Evolutionary conservation across 192 early-diverging fungal genomes (phyloP).

Genomic region (Coemansia sp.): DNA sequence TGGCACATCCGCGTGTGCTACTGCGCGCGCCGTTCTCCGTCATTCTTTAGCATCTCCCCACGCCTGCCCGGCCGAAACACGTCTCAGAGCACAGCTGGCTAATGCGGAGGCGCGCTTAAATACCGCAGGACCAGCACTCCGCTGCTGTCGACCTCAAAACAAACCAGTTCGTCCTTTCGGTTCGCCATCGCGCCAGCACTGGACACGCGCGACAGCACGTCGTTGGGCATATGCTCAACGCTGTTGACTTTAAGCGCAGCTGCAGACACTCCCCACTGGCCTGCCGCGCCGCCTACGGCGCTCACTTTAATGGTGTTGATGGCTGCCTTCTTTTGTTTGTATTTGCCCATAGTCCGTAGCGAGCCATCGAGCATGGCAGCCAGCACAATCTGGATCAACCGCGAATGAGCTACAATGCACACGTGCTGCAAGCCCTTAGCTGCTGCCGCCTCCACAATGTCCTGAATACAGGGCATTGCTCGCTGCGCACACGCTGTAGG

Average conservation of each 20-base stretch:
- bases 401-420: slow-evolving; percentile 36
- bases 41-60: slow-evolving; percentile 1
- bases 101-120: slow-evolving; percentile 7
- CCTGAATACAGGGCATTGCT: slow-evolving; percentile 18
- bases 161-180: slow-evolving; percentile 17
- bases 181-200: slow-evolving; percentile 18
- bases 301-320: slow-evolving; percentile 25
- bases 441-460: slow-evolving; percentile 22
- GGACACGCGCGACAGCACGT: slow-evolving; percentile 30
- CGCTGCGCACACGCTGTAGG: slow-evolving; percentile 26
- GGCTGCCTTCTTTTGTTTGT: slow-evolving; percentile 42
- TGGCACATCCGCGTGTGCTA: slow-evolving; percentile 12
- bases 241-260: slow-evolving; percentile 31
- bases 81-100: slow-evolving; percentile 7
- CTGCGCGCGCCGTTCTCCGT: slow-evolving; percentile 9
- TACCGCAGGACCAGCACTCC: slow-evolving; percentile 23
- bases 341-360: slow-evolving; percentile 24
- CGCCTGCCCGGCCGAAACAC: background rate
- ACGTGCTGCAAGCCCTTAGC: slow-evolving; percentile 12
- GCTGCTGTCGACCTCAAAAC: slow-evolving; percentile 24
- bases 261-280: slow-evolving; percentile 12
- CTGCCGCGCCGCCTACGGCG: background rate
- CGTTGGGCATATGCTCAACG: slow-evolving; percentile 27
- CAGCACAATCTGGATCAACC: slow-evolving; percentile 45
- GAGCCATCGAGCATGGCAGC: slow-evolving; percentile 32